Conservation (phyloP, 2,329 filamentous ascomycete species). For the Sporothrix globosa region DNA sequence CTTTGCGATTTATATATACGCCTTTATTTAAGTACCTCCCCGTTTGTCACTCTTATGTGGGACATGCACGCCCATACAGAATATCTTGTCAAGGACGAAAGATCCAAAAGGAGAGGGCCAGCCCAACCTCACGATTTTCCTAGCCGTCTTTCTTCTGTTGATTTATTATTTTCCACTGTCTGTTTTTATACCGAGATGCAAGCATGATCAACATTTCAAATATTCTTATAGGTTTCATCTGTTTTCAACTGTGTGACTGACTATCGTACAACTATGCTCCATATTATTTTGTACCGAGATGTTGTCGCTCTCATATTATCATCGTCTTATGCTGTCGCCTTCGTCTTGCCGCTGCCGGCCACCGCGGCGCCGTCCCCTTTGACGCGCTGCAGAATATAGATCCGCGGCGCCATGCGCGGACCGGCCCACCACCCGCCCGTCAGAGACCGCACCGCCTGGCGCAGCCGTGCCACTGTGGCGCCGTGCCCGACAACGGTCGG, state of each 20-base stretch:
- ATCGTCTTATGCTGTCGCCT: not conserved
- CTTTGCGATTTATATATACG: not conserved
- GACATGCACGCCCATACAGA: not conserved
- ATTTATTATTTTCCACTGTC: not conserved
- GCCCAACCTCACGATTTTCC: not conserved
- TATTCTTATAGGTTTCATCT: not conserved
- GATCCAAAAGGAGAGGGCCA: not conserved
- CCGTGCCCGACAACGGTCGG: conserved; percentile 51
- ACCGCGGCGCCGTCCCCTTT: conserved; percentile 32
- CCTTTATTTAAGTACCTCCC: not conserved
- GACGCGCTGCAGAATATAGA: conserved; percentile 53
- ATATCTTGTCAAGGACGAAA: not conserved
- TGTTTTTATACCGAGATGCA: no score
- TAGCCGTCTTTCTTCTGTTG: not conserved
- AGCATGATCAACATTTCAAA: not conserved
- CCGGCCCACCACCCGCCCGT: conserved; percentile 69
- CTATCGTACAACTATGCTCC: not conserved
- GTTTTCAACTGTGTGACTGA: not conserved
- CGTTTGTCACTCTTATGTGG: not conserved
- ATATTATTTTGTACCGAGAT: not conserved
- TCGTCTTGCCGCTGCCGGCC: conserved; percentile 1
- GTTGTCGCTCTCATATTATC: not conserved
- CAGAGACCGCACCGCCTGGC: conserved; percentile 48
- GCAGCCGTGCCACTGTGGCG: conserved; percentile 46
- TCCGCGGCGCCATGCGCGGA: conserved; percentile 61